A percentile compares a stretch with the other conserved stretches of the same genome.
These are phyloP conservation scores for Bassia scoparia DNA, from an alignment of 148 eudicot genomes.

Conservation along the genomic window DNA sequence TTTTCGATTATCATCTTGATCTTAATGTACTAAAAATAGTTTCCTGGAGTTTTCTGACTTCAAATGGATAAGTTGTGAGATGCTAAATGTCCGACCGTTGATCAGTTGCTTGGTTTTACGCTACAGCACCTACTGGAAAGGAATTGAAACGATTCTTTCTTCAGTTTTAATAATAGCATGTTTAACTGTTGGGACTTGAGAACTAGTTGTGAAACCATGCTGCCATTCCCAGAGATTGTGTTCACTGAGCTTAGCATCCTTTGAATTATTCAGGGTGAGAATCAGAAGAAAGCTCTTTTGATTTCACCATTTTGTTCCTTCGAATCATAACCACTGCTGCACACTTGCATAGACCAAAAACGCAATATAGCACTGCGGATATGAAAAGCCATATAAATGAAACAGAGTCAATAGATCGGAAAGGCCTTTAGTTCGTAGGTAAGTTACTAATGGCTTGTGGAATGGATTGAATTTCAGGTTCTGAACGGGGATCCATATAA, in stretches of 20 bases:
- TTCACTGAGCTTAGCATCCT: background rate
- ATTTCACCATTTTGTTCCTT: background rate
- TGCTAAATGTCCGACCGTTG: background rate
- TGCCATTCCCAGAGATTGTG: background rate
- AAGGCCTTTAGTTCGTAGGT: background rate
- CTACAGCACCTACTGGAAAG: too few relatives aligned
- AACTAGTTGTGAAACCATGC: background rate
- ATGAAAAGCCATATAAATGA: background rate
- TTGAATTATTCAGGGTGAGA: background rate
- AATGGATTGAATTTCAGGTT: conserved; percentile 50
- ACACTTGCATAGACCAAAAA: background rate
- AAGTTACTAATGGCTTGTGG: conserved; percentile 14
- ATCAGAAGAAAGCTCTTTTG: background rate
- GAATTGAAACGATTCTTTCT: too few relatives aligned
- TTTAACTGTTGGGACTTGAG: background rate
- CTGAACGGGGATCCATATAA: conserved; percentile 90
- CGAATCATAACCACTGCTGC: background rate
- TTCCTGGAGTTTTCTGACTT: background rate
- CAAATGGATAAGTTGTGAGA: background rate
- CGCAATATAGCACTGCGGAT: background rate
- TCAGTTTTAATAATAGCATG: background rate
- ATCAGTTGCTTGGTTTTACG: background rate
- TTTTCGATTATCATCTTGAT: background rate
- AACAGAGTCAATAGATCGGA: background rate
- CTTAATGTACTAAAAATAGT: background rate